A percentile compares a stretch with the other conserved stretches of the same genome.
phyloP scores from a whole-genome alignment of 306 rosid species.

The Malus fusca region DNA sequence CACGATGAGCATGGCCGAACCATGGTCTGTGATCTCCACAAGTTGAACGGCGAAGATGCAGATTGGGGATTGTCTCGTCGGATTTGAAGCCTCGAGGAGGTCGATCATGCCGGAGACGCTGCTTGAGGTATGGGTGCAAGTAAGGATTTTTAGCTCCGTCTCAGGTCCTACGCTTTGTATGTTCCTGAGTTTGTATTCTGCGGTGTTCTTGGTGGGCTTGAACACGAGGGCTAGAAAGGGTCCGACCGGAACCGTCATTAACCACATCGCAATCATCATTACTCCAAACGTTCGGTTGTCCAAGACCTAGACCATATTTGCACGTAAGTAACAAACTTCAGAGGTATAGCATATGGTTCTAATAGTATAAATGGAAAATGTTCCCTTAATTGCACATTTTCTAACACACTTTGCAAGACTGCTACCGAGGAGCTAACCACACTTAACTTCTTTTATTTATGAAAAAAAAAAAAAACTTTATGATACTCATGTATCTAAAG shows the following conservation, averaged over 20 bases:
- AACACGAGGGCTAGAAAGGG: constrained; percentile 21
- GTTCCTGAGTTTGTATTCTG: constrained; percentile 18
- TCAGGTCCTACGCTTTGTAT: constrained; percentile 23
- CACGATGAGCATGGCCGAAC: constrained; percentile 39
- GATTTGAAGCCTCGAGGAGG: constrained; percentile 33
- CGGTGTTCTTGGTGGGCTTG: constrained; percentile 2
- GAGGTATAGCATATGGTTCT: no score
- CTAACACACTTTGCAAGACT: no score
- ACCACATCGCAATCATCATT: constrained; percentile 20
- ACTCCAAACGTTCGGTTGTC: constrained; percentile 17
- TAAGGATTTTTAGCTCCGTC: constrained; percentile 29
- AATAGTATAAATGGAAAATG: no score
- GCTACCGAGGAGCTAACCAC: no score
- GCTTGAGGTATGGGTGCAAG: constrained; percentile 27
- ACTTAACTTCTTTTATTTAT: no score
- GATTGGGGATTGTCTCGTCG: constrained; percentile 23
- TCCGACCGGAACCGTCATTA: constrained; percentile 26
- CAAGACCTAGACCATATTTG: constrained; percentile 14
- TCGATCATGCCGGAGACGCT: constrained; percentile 26
- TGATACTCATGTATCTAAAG: no score
- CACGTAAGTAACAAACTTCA: neutral
- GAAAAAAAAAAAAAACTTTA: no score
- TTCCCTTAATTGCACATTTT: no score
- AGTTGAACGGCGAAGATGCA: constrained; percentile 26
- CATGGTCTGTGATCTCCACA: constrained; percentile 22